Evolutionary conservation across 2,329 filamentous ascomycete genomes (phyloP).

Genomic region (Colletotrichum endophyticum): DNA sequence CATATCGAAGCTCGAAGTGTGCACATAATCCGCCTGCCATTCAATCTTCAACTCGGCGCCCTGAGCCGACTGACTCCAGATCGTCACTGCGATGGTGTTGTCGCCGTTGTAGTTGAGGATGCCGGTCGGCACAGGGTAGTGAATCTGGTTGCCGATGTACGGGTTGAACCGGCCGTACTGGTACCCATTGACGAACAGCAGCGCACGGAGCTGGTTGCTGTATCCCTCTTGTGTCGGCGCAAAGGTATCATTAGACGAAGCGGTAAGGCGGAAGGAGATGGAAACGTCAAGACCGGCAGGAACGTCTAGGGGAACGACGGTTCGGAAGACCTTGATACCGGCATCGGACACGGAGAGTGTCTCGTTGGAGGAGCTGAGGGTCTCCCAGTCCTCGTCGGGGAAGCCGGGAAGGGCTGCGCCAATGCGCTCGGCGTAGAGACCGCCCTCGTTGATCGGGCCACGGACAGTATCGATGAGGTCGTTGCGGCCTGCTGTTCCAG

Average conservation of each 20-base stretch:
- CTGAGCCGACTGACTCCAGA: slow-evolving; percentile 63
- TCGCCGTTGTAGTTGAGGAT: slow-evolving; percentile 62
- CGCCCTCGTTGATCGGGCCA: slow-evolving; percentile 62
- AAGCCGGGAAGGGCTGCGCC: slow-evolving; percentile 65
- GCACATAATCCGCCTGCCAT: slow-evolving; percentile 58
- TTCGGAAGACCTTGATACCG: slow-evolving; percentile 62
- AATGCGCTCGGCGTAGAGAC: slow-evolving; percentile 60
- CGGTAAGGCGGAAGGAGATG: slow-evolving; percentile 58
- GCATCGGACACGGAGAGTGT: slow-evolving; percentile 49
- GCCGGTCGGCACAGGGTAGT: slow-evolving; percentile 65
- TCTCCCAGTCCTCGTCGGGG: slow-evolving; percentile 49
- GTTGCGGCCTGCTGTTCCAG: slow-evolving; percentile 60
- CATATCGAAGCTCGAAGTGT: slow-evolving; percentile 57
- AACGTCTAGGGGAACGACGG: slow-evolving; percentile 53
- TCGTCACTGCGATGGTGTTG: slow-evolving; percentile 61
- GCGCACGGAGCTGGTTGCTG: slow-evolving; percentile 48
- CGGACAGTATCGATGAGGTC: slow-evolving; percentile 58
- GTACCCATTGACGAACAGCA: slow-evolving; percentile 70
- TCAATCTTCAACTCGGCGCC: slow-evolving; percentile 54
- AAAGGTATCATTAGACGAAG: slow-evolving; percentile 45
- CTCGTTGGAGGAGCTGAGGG: slow-evolving; percentile 30
- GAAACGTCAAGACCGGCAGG: slow-evolving; percentile 59
- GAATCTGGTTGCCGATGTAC: slow-evolving; percentile 64
- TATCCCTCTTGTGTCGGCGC: slow-evolving; percentile 27
- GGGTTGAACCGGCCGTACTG: slow-evolving; percentile 67